Percentiles rank a stretch among this genome's conserved stretches.
Conservation (phyloP, 2,329 filamentous ascomycete genomes). For the Aspergillus candidus region DNA sequence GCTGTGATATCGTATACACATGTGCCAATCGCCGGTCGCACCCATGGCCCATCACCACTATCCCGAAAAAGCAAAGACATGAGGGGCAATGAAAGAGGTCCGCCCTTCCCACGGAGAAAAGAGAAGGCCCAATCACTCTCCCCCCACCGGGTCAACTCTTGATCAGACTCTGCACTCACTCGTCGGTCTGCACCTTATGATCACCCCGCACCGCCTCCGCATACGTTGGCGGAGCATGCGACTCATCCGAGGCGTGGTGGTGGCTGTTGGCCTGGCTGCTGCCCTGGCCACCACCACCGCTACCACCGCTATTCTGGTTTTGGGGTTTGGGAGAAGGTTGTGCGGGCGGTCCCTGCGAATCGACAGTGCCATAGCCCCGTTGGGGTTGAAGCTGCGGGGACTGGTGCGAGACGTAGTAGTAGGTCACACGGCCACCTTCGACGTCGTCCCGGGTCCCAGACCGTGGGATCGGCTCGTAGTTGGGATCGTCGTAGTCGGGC, state of each 20-base stretch:
- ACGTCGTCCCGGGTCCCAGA: constrained; percentile 23
- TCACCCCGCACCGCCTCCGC: constrained; percentile 85
- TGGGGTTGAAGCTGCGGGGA: constrained; percentile 31
- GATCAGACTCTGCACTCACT: constrained; percentile 35
- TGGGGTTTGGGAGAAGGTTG: constrained; percentile 19
- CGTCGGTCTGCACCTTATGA: constrained; percentile 74
- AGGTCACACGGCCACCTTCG: constrained; percentile 54
- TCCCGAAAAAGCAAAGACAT: too few species aligned
- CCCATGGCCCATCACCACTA: too few species aligned
- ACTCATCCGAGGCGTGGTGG: constrained; percentile 18
- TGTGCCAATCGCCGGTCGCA: too few species aligned
- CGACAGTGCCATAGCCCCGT: constrained; percentile 37
- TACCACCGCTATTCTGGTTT: constrained; percentile 17
- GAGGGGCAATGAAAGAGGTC: too few species aligned
- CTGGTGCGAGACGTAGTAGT: constrained; percentile 65
- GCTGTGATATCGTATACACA: too few species aligned
- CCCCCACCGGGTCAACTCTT: not conserved
- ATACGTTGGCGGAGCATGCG: constrained; percentile 68
- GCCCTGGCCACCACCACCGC: constrained; percentile 25
- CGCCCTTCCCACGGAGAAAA: constrained; percentile 1
- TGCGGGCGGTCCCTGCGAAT: constrained; percentile 20
- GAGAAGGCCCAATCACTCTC: not conserved
- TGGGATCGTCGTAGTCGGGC: constrained; percentile 51
- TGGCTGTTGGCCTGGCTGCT: constrained; percentile 23
- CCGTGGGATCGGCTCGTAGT: constrained; percentile 58